Conservation (phyloP, 768 basidiomycete genomes). For the Rhodosporidiobolus odoratus region DNA sequence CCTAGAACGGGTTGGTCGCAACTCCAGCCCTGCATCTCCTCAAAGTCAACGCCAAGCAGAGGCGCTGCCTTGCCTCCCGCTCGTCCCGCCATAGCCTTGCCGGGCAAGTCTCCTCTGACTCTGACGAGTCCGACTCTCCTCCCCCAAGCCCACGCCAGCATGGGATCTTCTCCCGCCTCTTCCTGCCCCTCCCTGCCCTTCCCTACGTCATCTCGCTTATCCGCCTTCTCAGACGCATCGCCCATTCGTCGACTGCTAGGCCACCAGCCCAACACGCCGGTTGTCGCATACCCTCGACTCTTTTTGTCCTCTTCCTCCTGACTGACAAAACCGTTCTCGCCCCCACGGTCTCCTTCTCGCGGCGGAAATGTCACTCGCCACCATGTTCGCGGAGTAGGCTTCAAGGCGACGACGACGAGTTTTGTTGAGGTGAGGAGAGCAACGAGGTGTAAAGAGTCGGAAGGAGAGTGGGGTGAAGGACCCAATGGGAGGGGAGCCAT, state of each 20-base stretch:
- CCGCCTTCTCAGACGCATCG: conserved; percentile 41
- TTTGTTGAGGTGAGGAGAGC: conserved; percentile 86
- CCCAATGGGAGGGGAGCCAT: conserved; percentile 80
- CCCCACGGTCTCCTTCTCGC: not conserved
- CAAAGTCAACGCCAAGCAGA: conserved; percentile 51
- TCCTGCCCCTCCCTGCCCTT: not conserved
- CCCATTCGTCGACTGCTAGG: conserved; percentile 53
- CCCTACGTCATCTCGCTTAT: conserved; percentile 42
- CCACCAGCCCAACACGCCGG: conserved; percentile 75
- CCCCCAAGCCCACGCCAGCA: conserved; percentile 83
- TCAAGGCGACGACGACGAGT: conserved; percentile 84
- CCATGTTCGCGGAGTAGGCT: conserved; percentile 89
- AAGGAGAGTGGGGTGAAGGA: conserved; percentile 59
- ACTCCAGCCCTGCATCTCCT: conserved; percentile 44
- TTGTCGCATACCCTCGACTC: conserved; percentile 50
- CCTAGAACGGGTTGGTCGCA: conserved; percentile 61
- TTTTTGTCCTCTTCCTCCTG: conserved; percentile 49
- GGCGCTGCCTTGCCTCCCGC: conserved; percentile 49
- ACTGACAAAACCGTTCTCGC: not conserved
- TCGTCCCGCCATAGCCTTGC: not conserved
- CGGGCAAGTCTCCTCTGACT: conserved; percentile 52
- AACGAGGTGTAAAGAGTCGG: conserved; percentile 71
- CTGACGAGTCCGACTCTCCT: conserved; percentile 59
- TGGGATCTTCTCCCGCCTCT: conserved; percentile 51
- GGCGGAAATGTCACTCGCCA: conserved; percentile 47